Conservation (phyloP, 78 protist species). For the Bigelowiella natans region DNA sequence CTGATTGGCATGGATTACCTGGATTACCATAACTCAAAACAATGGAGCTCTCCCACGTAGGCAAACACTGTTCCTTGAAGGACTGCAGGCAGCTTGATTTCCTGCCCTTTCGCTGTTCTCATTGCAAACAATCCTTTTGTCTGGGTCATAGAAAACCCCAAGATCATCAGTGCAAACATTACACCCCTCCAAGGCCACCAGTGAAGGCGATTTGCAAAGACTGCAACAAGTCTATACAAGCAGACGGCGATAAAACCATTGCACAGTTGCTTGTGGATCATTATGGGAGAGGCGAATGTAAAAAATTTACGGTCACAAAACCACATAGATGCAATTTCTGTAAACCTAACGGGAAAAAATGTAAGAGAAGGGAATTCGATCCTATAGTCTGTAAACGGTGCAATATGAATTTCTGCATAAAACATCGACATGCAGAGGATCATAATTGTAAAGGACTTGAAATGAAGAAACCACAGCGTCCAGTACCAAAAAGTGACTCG, state of each 20-base stretch:
- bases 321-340: neutral
- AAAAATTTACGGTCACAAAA: neutral
- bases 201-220: neutral
- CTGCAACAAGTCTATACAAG: neutral
- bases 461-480: neutral
- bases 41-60: neutral
- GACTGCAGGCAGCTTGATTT: neutral
- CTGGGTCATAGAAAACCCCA: neutral
- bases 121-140: neutral
- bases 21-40: no score
- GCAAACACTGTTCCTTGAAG: neutral
- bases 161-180: neutral
- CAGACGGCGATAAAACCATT: neutral
- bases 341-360: neutral
- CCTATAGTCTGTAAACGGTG: neutral
- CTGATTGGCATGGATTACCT: no score
- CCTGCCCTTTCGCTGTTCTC: neutral
- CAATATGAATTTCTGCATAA: neutral
- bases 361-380: neutral
- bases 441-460: neutral
- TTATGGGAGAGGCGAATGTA: neutral
- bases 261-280: neutral
- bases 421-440: neutral
- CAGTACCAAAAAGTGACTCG: neutral
- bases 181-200: neutral